Conservation (phyloP, 192 early-diverging fungal genomes). For the Podila epicladia region DNA sequence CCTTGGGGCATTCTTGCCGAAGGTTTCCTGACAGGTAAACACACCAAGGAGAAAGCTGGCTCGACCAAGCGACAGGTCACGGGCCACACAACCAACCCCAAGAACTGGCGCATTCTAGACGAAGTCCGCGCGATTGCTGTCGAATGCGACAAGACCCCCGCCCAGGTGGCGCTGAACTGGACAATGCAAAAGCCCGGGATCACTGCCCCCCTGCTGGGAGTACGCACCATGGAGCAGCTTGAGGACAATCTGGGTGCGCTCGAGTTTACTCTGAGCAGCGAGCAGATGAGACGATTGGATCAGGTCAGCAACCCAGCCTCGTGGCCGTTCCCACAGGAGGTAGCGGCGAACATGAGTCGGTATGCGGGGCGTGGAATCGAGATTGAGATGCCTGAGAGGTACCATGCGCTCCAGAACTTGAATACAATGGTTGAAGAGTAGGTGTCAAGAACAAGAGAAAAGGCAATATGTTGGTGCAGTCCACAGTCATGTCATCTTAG, state of each 20-base stretch:
- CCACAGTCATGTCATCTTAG: slow-evolving; percentile 1
- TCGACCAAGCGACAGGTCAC: slow-evolving; percentile 10
- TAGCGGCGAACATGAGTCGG: slow-evolving; percentile 1
- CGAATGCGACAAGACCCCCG: slow-evolving; percentile 49
- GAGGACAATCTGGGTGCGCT: slow-evolving; percentile 46
- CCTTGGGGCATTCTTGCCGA: slow-evolving; percentile 67
- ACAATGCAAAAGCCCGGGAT: slow-evolving; percentile 55
- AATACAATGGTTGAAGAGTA: slow-evolving; percentile 15
- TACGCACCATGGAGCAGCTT: slow-evolving; percentile 38
- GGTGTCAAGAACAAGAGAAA: slow-evolving; percentile 7
- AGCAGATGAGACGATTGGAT: slow-evolving; percentile 48
- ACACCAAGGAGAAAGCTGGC: slow-evolving; percentile 5
- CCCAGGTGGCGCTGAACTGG: slow-evolving; percentile 62
- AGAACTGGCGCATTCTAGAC: slow-evolving; percentile 56
- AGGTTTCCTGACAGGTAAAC: slow-evolving; percentile 62
- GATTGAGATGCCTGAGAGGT: slow-evolving; percentile 28
- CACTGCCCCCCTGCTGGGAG: slow-evolving; percentile 51
- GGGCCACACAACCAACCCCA: slow-evolving; percentile 11
- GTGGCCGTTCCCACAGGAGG: slow-evolving; percentile 41
- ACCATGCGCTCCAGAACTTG: slow-evolving; percentile 15
- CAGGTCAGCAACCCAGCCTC: slow-evolving; percentile 33
- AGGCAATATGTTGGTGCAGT: slow-evolving; percentile 1
- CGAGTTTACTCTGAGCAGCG: slow-evolving; percentile 43
- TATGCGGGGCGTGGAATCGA: slow-evolving; percentile 15
- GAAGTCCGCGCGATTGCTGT: slow-evolving; percentile 53